Conservation (phyloP, 371 early-diverging fungal genomes). For the Syncephalastrum racemosum region DNA sequence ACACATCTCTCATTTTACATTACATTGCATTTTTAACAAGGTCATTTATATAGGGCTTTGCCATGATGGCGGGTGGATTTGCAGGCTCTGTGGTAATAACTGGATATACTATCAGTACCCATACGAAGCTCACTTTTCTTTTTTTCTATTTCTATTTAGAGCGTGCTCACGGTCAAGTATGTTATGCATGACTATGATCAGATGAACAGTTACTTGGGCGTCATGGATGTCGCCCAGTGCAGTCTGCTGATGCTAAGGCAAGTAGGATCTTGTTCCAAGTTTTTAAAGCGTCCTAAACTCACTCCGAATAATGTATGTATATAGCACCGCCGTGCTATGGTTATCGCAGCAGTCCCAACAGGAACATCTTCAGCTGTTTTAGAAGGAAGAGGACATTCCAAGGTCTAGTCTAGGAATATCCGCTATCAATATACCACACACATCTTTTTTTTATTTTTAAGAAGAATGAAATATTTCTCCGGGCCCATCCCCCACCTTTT, state of each 20-base stretch:
- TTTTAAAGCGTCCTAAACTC: no score
- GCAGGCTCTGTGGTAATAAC: slow-evolving; percentile 70
- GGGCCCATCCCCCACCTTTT: no score
- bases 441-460: no score
- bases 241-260: slow-evolving; percentile 69
- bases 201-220: slow-evolving; percentile 61
- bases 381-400: no score
- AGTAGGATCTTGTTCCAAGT: background rate
- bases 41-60: slow-evolving; percentile 49
- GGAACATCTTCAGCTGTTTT: no score
- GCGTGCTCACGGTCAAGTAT: slow-evolving; percentile 69
- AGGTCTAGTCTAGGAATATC: no score
- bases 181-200: slow-evolving; percentile 55
- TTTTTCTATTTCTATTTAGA: slow-evolving; percentile 28
- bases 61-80: slow-evolving; percentile 72
- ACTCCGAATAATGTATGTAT: no score
- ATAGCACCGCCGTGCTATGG: no score
- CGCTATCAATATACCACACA: no score
- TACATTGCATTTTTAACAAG: background rate
- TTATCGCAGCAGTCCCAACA: no score
- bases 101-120: background rate
- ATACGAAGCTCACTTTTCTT: background rate
- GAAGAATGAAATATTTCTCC: no score
- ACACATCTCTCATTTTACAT: background rate
- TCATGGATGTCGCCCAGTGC: slow-evolving; percentile 63